Base-by-base conservation (phyloP, 805 yeast species). In the Nakazawaea molendinolei region DNA sequence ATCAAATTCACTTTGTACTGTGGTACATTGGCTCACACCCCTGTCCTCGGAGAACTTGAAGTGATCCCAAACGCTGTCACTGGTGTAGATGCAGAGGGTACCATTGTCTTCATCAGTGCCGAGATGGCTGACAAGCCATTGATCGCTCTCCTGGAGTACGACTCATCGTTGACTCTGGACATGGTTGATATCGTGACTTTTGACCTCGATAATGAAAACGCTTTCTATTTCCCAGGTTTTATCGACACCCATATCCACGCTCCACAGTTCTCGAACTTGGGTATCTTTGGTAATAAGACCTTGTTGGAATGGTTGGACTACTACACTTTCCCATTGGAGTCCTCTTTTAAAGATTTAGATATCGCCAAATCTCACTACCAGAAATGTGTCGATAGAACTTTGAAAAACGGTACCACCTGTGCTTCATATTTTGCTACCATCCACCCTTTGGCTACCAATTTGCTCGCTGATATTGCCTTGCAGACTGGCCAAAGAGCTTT, bases 391-490 rank as follows among this genome's bases (percentile, higher is more conserved):
- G 49, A 59, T 3, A 74, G 81, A 38, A 85, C 96, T 0, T 60
- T 92, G 44, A 50, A 54, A 3, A 67, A 78, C 52, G 98, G 98
- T 15, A 92, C 97, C 1, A 92, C 98, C 1, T 78, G 90, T 38
- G 95, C 95, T 0, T 71, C 94, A 0, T 92, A 92, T 60, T 92
- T 78, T 55, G 90, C 97, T 4, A 87, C 97, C 0, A 79, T 86
- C 31, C 95, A 90, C 51, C 64, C 79, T 0, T 74, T 71, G 5
- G 78, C 95, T 3, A 73, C 97, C 2, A 79, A 79, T 34, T 48
- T 80, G 24, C 71, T 92, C 49, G 95, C 95, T 2, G 82, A 80
- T 40, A 53, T 82, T 12, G 76, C 90, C 23, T 60, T 78, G 9
- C 42, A 63, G 26, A 47, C 61, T 21, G 95, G 95, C 25, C 97